Conservation (phyloP, 345 rosid genomes). For the Dipteronia dyeriana region DNA sequence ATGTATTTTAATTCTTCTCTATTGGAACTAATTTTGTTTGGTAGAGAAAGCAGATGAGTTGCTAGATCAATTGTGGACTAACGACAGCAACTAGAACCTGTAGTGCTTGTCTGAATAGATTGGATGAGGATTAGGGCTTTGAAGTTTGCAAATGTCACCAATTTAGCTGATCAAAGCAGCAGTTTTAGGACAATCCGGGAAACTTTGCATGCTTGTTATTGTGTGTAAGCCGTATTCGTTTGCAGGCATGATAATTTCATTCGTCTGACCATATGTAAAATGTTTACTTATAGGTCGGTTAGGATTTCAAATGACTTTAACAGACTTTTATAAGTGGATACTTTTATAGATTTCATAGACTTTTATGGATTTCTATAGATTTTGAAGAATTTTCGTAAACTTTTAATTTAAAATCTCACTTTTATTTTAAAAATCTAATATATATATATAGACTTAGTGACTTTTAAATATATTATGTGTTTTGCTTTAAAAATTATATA, state of each 20-base stretch:
- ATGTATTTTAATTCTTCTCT: constrained; percentile 26
- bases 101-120: neutral
- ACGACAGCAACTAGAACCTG: neutral
- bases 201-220: constrained; percentile 6
- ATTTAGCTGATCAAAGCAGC: neutral
- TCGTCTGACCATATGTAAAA: constrained; percentile 12
- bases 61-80: constrained; percentile 18
- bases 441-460: too few relatives aligned
- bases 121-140: too few relatives aligned
- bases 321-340: too few relatives aligned
- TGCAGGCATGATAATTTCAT: neutral
- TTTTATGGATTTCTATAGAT: too few relatives aligned
- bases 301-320: too few relatives aligned
- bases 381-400: too few relatives aligned
- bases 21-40: constrained; percentile 23
- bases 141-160: neutral
- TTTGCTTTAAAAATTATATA: too few relatives aligned
- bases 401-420: too few relatives aligned
- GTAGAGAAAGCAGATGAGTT: constrained; percentile 11
- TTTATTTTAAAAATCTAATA: too few relatives aligned
- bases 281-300: too few relatives aligned
- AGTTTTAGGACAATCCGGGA: neutral
- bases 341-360: too few relatives aligned
- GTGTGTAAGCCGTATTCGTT: neutral
- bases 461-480: too few relatives aligned